These are phyloP conservation scores for Meripilus lineatus DNA, from an alignment of 1,284 basidiomycete genomes.

Conservation along the genomic window DNA sequence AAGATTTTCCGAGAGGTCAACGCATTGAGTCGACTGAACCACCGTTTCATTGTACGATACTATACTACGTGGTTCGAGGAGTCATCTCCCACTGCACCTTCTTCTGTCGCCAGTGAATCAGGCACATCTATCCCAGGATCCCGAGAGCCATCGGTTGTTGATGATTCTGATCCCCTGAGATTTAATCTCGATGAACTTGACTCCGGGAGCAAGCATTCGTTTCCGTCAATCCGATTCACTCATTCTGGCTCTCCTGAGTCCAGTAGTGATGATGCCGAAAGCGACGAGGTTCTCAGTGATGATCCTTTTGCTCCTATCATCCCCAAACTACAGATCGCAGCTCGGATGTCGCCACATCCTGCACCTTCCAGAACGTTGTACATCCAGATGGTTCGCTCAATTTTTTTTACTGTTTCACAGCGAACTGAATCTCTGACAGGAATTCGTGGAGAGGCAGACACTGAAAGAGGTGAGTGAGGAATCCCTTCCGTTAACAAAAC, in stretches of 20 bases:
- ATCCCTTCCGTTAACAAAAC: background rate
- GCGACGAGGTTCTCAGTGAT: constrained; percentile 19
- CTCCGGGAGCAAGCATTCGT: constrained; percentile 50
- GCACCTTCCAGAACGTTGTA: constrained; percentile 65
- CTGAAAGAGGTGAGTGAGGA: constrained; percentile 57
- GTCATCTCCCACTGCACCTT: constrained; percentile 38
- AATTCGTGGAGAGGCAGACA: constrained; percentile 85
- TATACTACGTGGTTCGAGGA: constrained; percentile 83
- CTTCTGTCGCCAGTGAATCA: constrained; percentile 39
- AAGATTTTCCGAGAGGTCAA: constrained; percentile 93
- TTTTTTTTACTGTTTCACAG: constrained; percentile 2
- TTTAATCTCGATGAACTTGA: constrained; percentile 61
- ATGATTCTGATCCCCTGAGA: constrained; percentile 40
- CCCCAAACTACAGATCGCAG: constrained; percentile 11
- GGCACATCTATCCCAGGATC: constrained; percentile 42
- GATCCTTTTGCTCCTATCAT: constrained; percentile 15
- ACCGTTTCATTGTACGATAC: constrained; percentile 90
- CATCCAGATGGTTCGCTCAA: constrained; percentile 76
- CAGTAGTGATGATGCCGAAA: constrained; percentile 37
- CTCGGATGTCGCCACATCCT: too few species aligned
- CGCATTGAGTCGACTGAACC: constrained; percentile 81
- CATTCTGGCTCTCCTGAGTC: constrained; percentile 34
- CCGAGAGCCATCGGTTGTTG: constrained; percentile 10
- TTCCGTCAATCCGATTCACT: constrained; percentile 79
- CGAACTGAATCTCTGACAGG: constrained; percentile 38